Percentiles rank a stretch among this genome's conserved stretches.
Conservation (phyloP, 2,329 filamentous ascomycete genomes). For the Diaporthe australafricana region DNA sequence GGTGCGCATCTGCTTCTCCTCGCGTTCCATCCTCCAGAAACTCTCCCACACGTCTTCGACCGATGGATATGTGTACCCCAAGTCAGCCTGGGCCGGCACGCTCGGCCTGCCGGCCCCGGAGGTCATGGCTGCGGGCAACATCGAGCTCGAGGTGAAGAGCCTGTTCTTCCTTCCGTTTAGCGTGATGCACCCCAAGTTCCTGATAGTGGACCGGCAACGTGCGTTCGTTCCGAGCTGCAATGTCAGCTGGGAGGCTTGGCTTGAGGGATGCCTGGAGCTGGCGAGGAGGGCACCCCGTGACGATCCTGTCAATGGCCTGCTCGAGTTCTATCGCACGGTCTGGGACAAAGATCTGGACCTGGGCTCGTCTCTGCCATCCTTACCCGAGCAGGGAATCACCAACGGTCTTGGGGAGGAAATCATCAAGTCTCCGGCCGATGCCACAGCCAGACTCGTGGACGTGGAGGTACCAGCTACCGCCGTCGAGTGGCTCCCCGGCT, state of each 20-base stretch:
- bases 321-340: slow-evolving; percentile 75
- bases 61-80: slow-evolving; percentile 71
- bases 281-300: slow-evolving; percentile 53
- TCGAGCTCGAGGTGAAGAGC: slow-evolving; percentile 79
- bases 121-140: slow-evolving; percentile 63
- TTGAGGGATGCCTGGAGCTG: slow-evolving; percentile 80
- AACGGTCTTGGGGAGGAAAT: slow-evolving; percentile 33
- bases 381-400: background rate
- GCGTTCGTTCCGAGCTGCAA: slow-evolving; percentile 85
- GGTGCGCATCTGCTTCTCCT: slow-evolving; percentile 83
- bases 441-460: slow-evolving; percentile 49
- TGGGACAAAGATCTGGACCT: slow-evolving; percentile 63
- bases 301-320: slow-evolving; percentile 68
- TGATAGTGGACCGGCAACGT: slow-evolving; percentile 75
- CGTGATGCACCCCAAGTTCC: slow-evolving; percentile 89
- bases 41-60: slow-evolving; percentile 76
- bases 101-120: slow-evolving; percentile 72
- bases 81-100: slow-evolving; percentile 66
- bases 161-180: slow-evolving; percentile 84
- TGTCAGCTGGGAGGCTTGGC: slow-evolving; percentile 89
- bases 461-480: slow-evolving; percentile 47
- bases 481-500: slow-evolving; percentile 73
- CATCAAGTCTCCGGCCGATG: slow-evolving; percentile 38
- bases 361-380: background rate
- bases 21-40: slow-evolving; percentile 78